Evolutionary conservation across 2,329 filamentous ascomycete species (phyloP), one percentile per base, ranked within the genome.

Genomic region (Claviceps cyperi): DNA sequence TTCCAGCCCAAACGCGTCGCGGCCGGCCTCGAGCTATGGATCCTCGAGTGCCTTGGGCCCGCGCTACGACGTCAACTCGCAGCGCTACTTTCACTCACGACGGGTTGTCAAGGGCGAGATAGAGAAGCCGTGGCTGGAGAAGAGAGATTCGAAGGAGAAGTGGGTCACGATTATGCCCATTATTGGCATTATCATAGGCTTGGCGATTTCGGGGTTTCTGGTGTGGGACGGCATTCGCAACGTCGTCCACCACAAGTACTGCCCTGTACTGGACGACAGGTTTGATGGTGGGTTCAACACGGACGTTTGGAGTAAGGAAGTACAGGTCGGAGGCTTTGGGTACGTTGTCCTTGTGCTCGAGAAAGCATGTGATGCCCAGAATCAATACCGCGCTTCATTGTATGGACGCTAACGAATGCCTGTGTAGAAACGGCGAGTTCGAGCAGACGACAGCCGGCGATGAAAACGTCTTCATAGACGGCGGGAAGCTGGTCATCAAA

Each of bases 111-210:
- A 87, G 62, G 84, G 78, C 41, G 78, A 86, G 46, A 66, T 86
- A 3, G 82, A 88, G 62, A 83, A 86, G 67, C 84, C 86, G 13
- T 92, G 87, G 87, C 66, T 84, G 39, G 66, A 76, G n/a, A 82
- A 81, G 61, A 80, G 72, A 51, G 83, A 90, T 56, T 81, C 83
- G 13, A 84, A 81, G 63, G 84, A 91, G 72, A 92, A 88, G 69
- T 92, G 86, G 86, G 81, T 87, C 8, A 89, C 83, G 2, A 88
- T 91, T 54, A 76, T 94, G 51, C 86, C 86, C 2, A 61, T 89
- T 41, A 62, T 87, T 22, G 86, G 86, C 45, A 77, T 92, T 47
- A 46, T 81, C 3, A 53, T 89, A 14, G 87, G 87, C 14, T 62
- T 91, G 37, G 76, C 64, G 2, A 68, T 90, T 40, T 78, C 83